Conservation (phyloP, 345 rosid genomes). For the Balakata baccata region DNA sequence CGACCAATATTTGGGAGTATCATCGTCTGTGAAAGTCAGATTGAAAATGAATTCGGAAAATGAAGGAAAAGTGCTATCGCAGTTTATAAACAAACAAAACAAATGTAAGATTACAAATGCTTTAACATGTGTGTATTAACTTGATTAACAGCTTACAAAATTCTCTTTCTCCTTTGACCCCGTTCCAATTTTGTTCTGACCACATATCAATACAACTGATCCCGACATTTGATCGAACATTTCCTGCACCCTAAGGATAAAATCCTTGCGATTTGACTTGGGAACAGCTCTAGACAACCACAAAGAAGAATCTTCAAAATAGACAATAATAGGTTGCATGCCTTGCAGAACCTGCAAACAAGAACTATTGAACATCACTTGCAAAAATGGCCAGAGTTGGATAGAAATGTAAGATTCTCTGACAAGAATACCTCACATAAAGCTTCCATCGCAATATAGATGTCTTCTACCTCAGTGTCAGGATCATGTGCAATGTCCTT, state of each 20-base stretch:
- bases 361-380: constrained; percentile 18
- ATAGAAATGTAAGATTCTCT: not conserved
- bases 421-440: constrained; percentile 63
- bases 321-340: constrained; percentile 76
- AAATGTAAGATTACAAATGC: constrained; percentile 4
- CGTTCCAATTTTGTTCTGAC: constrained; percentile 72
- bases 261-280: constrained; percentile 64
- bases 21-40: constrained; percentile 63
- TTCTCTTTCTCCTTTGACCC: constrained; percentile 78
- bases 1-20: constrained; percentile 87
- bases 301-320: constrained; percentile 81
- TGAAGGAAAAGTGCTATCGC: not conserved
- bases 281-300: constrained; percentile 97
- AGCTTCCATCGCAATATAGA: constrained; percentile 79
- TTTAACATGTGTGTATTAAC: not conserved
- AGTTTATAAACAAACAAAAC: not conserved
- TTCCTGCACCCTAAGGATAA: constrained; percentile 62
- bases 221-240: constrained; percentile 76
- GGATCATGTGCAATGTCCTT: constrained; percentile 79
- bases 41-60: constrained; percentile 15
- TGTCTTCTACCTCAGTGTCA: constrained; percentile 73
- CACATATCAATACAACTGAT: constrained; percentile 86
- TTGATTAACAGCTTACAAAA: constrained; percentile 58
- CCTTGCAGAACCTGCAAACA: constrained; percentile 71
- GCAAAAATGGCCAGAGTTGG: not conserved